Evolutionary conservation across 129 eudicot species (phyloP), one percentile per base, ranked within the genome.

Genomic region (Flaveria robusta): DNA sequence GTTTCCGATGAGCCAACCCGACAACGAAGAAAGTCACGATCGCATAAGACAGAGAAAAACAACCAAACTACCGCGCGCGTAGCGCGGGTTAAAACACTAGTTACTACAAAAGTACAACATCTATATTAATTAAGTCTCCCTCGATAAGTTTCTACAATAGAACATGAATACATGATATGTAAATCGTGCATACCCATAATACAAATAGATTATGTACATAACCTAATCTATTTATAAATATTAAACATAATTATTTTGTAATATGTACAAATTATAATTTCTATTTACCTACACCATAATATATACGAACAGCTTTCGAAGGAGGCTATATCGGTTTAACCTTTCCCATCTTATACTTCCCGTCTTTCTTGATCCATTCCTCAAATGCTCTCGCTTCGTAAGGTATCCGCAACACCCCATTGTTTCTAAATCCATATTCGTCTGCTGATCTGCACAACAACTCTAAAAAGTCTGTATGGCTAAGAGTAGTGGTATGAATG

Each of bases 351-450:
- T 52, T 79, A 62, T 63, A 26, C 71, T 45, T 83, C 31, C 70
- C 78, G n/a, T 80, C 74, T 79, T 79, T 83, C 81, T 39, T 75
- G 76, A 84, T 82, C 84, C 87, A 77, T 15, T 85, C 84, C 77
- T 88, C 84, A 18, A 88, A 88, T 34, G 75, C 87, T 11, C 71
- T 55, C 1, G 87, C 55, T 59, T 85, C 89, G 55, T 80, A 88
- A 2, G 92, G 89, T 50, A 88, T 88, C 74, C 70, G 74, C 50
- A 88, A 78, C 68, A 88, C 75, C 11, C 89, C 92, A 10, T 83
- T 50, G 29, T 85, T 85, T 5, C 73, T 49, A 64, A 80, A 88
- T 1, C 89, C 92, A 54, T 85, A 88, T 68, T 85, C 92, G 74
- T 88, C 92, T 0, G 87, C 87, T 0, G 92, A 85, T 34, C 78